Evolutionary conservation across 768 basidiomycete species (phyloP), one percentile per base, ranked within the genome.

Genomic region (Filobasidium floriforme): DNA sequence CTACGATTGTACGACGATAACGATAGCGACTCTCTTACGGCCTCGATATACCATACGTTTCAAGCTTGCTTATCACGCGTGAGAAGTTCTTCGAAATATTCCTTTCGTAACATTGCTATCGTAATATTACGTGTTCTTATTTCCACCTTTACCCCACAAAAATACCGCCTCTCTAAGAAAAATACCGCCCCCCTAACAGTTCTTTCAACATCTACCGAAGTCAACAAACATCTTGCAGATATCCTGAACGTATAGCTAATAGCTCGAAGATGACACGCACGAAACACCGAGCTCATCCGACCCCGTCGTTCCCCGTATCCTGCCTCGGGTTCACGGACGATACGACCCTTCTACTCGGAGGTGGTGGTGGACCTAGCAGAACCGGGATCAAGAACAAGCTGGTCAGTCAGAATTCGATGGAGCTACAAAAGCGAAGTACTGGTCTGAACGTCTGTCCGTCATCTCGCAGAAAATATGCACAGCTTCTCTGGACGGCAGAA

Each of bases 371-470:
- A 19, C 84, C 89, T 14, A 85, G 88, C 11, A 85, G 85, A 68
- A 91, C 84, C 61, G 96, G 96, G 3, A 88, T 99, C 67, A 90
- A 91, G 82, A 99, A 99, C 80, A 90, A 91, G 77, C 80, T 99
- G 70, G 94, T 90, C 70, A 73, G 88, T 81, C 18, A 29, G 19
- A 43, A 57, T 18, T 65, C 54, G 66, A 63, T 61, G 1, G 22
- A 51, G 24, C 22, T 41, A 24, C 5, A 37, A 22, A 37, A 1
- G 0, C 44, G 32, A 14, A 19, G 28, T 57, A 3, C 32, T 29
- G 15, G 19, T 46, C 29, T 64, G 41, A 24, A 49, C 7, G 29
- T 52, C 22, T 66, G 32, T 4, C 11, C 24, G 11, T 14, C 29
- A n/a, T 32, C 32, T 19, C 26, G 44, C 41, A 79, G 77, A 77